These are phyloP conservation scores for Tricholoma flavovirens DNA, from an alignment of 768 basidiomycete genomes.

Conservation along the genomic window DNA sequence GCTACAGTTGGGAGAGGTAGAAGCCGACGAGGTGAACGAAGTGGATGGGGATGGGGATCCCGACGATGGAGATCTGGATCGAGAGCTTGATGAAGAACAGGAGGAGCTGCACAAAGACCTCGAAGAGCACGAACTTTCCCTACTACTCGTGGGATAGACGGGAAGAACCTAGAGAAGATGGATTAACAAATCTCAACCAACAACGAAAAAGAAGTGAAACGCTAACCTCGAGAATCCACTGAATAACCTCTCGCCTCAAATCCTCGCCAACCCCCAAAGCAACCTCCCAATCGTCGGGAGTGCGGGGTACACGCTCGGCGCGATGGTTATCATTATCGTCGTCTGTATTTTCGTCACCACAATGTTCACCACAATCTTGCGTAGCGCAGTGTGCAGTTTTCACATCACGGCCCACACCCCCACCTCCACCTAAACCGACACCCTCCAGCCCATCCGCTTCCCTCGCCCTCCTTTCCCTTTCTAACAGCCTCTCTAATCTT, in stretches of 20 bases:
- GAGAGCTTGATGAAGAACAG: not conserved
- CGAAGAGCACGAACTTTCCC: not conserved
- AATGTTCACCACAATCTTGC: constrained; percentile 10
- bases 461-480: constrained; percentile 34
- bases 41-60: constrained; percentile 6
- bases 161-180: not conserved
- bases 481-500: constrained; percentile 34
- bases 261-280: constrained; percentile 27
- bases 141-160: not conserved
- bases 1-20: constrained; percentile 11
- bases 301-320: not conserved
- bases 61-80: not conserved
- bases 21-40: constrained; percentile 2
- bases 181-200: not conserved
- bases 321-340: not conserved
- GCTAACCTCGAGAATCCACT: constrained; percentile 44
- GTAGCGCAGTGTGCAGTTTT: too few relatives aligned
- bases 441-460: constrained; percentile 28
- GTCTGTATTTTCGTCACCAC: not conserved
- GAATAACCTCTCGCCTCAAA: constrained; percentile 29
- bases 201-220: not conserved
- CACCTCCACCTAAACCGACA: constrained; percentile 3
- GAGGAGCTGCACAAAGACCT: not conserved
- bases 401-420: constrained; percentile 7
- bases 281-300: constrained; percentile 17